phyloP scores from a whole-genome alignment of 768 basidiomycete genomes.

The Porphyrellus cyaneotinctus region DNA sequence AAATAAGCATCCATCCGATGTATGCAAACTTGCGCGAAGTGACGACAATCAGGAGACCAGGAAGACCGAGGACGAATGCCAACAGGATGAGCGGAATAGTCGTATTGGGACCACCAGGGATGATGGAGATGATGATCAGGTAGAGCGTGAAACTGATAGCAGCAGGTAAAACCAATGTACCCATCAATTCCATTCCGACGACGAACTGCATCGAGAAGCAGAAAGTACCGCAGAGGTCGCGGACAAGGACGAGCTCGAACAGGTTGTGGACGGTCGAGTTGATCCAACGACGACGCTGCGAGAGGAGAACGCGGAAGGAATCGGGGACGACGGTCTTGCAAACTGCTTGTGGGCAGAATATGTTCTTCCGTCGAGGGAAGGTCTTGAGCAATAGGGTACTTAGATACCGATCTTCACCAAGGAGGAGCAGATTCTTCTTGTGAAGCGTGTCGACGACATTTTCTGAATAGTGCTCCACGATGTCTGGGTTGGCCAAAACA shows the following conservation, averaged over 20 bases:
- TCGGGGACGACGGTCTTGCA: conserved; percentile 99
- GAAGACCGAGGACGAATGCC: conserved; percentile 92
- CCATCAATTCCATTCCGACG: conserved; percentile 95
- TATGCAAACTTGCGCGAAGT: conserved; percentile 93
- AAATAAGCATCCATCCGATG: conserved; percentile 95
- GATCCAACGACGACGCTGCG: conserved; percentile 98
- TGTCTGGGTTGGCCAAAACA: conserved; percentile 96
- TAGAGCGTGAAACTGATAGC: conserved; percentile 97
- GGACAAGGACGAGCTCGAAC: conserved; percentile 89
- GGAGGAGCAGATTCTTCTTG: conserved; percentile 96
- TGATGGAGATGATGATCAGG: conserved; percentile 82
- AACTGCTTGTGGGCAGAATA: conserved; percentile 98
- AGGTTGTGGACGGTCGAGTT: conserved; percentile 99
- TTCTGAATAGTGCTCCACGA: conserved; percentile 98
- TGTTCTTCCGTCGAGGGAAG: conserved; percentile 98
- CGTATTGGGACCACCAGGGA: conserved; percentile 73
- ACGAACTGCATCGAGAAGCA: conserved; percentile 99
- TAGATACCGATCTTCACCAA: conserved; percentile 99
- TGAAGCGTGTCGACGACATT: conserved; percentile 99
- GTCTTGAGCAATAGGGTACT: conserved; percentile 98
- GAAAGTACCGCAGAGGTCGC: conserved; percentile 99
- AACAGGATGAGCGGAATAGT: conserved; percentile 91
- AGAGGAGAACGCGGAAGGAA: conserved; percentile 88
- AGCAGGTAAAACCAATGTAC: conserved; percentile 93
- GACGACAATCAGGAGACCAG: conserved; percentile 92